phyloP scores from a whole-genome alignment of 495 filamentous ascomycete genomes.

The Clohesyomyces aquaticus region DNA sequence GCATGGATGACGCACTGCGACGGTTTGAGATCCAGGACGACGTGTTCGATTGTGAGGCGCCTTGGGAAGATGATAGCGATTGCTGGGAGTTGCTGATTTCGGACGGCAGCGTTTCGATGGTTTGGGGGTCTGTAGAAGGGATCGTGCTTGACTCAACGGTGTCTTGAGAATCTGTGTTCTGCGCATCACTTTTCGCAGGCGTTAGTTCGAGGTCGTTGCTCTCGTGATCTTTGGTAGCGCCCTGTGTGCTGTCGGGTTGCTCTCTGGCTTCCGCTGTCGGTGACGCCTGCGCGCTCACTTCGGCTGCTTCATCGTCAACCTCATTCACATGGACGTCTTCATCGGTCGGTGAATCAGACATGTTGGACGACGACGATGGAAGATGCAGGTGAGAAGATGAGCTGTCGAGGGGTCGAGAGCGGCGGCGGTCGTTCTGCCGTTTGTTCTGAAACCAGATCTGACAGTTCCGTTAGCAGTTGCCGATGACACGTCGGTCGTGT shows the following conservation, averaged over 20 bases:
- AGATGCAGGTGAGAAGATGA: constrained; percentile 60
- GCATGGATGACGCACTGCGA: constrained; percentile 47
- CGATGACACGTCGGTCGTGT: background rate
- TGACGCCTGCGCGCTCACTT: too few relatives aligned
- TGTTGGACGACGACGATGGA: constrained; percentile 56
- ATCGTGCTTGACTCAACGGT: constrained; percentile 12
- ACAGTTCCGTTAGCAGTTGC: constrained; percentile 23
- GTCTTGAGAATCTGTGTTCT: constrained; percentile 21
- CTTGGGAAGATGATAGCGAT: constrained; percentile 34
- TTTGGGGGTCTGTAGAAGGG: constrained; percentile 29
- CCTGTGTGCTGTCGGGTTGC: background rate
- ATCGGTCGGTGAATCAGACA: constrained; percentile 32
- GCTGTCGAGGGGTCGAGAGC: constrained; percentile 72
- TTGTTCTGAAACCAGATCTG: constrained; percentile 99
- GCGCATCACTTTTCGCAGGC: background rate
- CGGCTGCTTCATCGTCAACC: background rate
- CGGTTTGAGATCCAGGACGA: constrained; percentile 52
- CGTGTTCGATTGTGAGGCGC: constrained; percentile 30
- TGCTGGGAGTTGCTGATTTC: constrained; percentile 35
- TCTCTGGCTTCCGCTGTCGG: constrained; percentile 9
- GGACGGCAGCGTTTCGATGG: constrained; percentile 33
- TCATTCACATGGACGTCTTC: constrained; percentile 22
- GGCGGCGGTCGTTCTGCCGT: constrained; percentile 88
- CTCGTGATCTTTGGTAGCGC: background rate
- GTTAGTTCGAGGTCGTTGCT: background rate